A percentile compares a stretch with the other conserved stretches of the same genome.
These are phyloP conservation scores for Microstegium vimineum DNA, from an alignment of 176 grass and related monocot species.

Conservation along the genomic window DNA sequence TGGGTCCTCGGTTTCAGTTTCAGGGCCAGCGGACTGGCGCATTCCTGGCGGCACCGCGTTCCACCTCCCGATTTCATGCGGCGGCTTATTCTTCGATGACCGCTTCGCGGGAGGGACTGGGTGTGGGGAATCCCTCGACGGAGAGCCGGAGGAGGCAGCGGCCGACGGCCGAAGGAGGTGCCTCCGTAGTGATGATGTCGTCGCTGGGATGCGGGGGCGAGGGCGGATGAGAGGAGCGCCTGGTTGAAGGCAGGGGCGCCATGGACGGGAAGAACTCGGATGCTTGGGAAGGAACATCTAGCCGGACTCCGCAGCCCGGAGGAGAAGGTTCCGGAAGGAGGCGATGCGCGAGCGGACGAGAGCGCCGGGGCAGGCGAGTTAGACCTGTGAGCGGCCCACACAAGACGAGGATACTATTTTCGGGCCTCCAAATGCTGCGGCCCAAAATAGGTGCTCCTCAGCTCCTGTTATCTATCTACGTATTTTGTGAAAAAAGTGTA, in stretches of 20 bases:
- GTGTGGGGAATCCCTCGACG: background rate
- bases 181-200: background rate
- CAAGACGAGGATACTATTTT: background rate
- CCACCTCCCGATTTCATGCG: slow-evolving; percentile 1
- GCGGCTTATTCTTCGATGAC: background rate
- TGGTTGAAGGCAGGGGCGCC: slow-evolving; percentile 18
- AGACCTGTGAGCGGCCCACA: background rate
- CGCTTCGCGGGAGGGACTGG: background rate
- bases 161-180: background rate
- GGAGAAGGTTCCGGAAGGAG: slow-evolving; percentile 27
- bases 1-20: background rate
- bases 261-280: slow-evolving; percentile 8
- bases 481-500: no score
- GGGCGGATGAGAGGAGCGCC: background rate
- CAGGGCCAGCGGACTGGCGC: background rate
- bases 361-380: background rate
- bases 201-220: background rate
- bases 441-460: background rate
- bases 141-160: background rate
- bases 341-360: background rate
- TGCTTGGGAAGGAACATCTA: slow-evolving; percentile 37
- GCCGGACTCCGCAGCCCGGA: slow-evolving; percentile 2
- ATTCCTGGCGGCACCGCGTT: slow-evolving; percentile 21
- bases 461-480: no score
- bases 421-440: background rate